Evolutionary conservation across 2,329 filamentous ascomycete genomes (phyloP).

Genomic region (Fusarium fujikuroi): DNA sequence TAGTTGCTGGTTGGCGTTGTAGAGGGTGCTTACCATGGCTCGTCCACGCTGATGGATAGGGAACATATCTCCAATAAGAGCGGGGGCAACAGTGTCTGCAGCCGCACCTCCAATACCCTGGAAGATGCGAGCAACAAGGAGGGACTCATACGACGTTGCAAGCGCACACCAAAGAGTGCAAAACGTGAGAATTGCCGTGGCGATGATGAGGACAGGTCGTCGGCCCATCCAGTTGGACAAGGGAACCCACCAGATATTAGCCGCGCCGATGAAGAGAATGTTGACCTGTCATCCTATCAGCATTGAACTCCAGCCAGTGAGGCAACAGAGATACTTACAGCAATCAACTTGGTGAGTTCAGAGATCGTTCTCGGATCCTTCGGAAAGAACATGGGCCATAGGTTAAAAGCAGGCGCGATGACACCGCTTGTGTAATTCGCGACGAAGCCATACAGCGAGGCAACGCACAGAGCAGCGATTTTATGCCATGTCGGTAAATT

Average conservation of each 20-base stretch:
- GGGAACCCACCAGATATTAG: conserved; percentile 52
- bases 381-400: conserved; percentile 48
- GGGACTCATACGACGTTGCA: conserved; percentile 34
- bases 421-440: conserved; percentile 48
- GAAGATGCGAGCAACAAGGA: conserved; percentile 46
- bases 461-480: conserved; percentile 40
- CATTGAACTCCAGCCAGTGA: rapidly evolving
- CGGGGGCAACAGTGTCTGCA: conserved; percentile 50
- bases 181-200: conserved; percentile 44
- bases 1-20: rapidly evolving
- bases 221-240: conserved; percentile 51
- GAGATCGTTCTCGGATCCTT: conserved; percentile 35
- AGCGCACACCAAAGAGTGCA: conserved; percentile 45
- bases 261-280: conserved; percentile 48
- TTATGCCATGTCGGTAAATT: conserved; percentile 51
- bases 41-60: conserved; percentile 50
- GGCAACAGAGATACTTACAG: conserved; percentile 25
- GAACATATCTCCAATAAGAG: conserved; percentile 50
- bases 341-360: conserved; percentile 47
- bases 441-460: conserved; percentile 49
- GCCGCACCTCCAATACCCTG: conserved; percentile 50
- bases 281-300: conserved; percentile 41
- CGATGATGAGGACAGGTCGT: conserved; percentile 46
- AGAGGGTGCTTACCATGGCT: conserved; percentile 41
- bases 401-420: conserved; percentile 48